These are phyloP conservation scores for Cryptococcus sp. DNA, from an alignment of 1,284 basidiomycete species.

Conservation along the genomic window DNA sequence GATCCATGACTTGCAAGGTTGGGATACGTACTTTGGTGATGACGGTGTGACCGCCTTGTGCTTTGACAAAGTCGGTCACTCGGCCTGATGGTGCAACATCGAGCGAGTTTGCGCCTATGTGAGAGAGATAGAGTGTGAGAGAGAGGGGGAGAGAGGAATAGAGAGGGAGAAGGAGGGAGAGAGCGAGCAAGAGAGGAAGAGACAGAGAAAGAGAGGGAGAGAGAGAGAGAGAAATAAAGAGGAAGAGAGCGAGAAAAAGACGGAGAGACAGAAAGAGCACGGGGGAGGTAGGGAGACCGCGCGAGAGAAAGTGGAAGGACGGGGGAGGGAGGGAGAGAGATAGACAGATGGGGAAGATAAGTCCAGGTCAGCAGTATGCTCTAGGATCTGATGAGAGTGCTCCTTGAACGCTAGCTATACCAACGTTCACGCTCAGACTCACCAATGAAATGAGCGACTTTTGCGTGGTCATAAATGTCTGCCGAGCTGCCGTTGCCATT, in stretches of 20 bases:
- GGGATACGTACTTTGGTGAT: conserved; percentile 82
- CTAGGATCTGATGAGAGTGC: background rate
- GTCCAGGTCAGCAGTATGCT: background rate
- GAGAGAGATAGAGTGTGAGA: too few relatives aligned
- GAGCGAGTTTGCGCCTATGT: conserved; percentile 83
- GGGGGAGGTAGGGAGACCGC: too few relatives aligned
- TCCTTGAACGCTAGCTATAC: background rate
- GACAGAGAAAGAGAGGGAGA: too few relatives aligned
- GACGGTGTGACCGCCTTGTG: conserved; percentile 92
- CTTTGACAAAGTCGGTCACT: conserved; percentile 89
- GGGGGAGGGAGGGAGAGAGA: too few relatives aligned
- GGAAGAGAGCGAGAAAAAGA: too few relatives aligned
- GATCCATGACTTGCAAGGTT: background rate
- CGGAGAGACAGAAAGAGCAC: too few relatives aligned
- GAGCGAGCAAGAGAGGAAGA: too few relatives aligned
- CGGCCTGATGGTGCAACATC: conserved; percentile 76
- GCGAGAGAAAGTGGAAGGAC: too few relatives aligned
- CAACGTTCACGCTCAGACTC: conserved; percentile 23
- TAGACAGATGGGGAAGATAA: conserved; percentile 4
- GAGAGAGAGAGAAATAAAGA: too few relatives aligned
- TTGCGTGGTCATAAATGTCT: conserved; percentile 57
- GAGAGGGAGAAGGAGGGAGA: too few relatives aligned
- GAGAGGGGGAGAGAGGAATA: too few relatives aligned
- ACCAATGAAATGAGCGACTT: conserved; percentile 82
- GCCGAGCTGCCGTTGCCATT: conserved; percentile 5